Base-by-base conservation (phyloP, 495 filamentous ascomycete genomes). In the Hypoxylon subgilvum region DNA sequence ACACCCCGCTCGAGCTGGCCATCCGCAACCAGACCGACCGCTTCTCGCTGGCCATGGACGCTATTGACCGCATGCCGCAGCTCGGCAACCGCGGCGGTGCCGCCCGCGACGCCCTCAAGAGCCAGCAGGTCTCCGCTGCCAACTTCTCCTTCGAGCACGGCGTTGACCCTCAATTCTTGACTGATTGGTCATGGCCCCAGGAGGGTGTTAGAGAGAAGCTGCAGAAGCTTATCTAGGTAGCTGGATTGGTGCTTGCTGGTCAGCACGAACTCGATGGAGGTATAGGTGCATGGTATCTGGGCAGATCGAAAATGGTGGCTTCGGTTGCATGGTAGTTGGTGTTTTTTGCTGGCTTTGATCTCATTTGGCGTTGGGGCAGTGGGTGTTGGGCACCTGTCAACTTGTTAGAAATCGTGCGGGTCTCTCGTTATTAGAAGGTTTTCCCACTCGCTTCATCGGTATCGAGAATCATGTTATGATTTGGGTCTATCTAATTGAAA, bases 1-100 rank as follows among this genome's bases (percentile, higher is more conserved):
- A 91, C 66, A 89, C 86, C 0, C 87, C 86, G 3, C 82, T 89
- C 25, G 86, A 89, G 68, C 70, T 91, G 31, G 86, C 86, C 7
- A 82, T 89, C 65, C 76, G 87, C 42, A 91, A 91, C 69, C 75
- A 83, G 44, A 87, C 86, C 2, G 87, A 90, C 69, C 76, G 86
- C 22, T 91, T 83, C 66, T 85, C 82, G 63, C 69, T 91, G 16
- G 86, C 88, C 4, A 87, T 91, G 59, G 83, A 84, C 65, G 87
- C 86, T 3, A 88, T 91, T 57, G 87, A 90, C 63, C 78, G 80
- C 43, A 79, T 86, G 49, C 70, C 78, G 9, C 61, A 66, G 0
- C 72, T 89, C 40, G 75, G 78, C 1, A 87, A 89, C 65, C 80
- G 72, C 39, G 86, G 80, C 2, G 72, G 78, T 1, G 70, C 74